Evolutionary conservation across 345 rosid genomes (phyloP).

Genomic region (Pelargonium nanum): DNA sequence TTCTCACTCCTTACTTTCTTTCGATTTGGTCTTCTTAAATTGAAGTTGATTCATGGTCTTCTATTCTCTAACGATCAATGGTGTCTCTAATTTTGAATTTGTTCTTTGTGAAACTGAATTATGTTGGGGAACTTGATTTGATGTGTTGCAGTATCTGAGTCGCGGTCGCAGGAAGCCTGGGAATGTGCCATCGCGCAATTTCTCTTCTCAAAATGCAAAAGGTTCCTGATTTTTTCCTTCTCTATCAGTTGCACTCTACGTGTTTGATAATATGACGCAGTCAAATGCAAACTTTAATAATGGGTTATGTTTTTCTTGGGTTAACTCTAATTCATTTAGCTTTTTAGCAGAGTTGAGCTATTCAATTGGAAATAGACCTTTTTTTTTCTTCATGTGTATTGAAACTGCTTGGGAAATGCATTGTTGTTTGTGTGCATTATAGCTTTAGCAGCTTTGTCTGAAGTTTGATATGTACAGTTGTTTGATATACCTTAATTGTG

Average conservation of each 20-base stretch:
- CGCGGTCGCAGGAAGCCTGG: conserved; percentile 23
- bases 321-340: background rate
- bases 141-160: conserved; percentile 23
- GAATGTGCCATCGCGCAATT: conserved; percentile 22
- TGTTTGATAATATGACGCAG: no score
- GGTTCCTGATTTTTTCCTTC: conserved; percentile 16
- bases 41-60: no score
- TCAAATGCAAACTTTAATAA: no score
- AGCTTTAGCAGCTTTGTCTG: conserved; percentile 3
- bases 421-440: no score
- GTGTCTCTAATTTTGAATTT: background rate
- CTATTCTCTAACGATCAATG: background rate
- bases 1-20: background rate
- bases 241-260: background rate
- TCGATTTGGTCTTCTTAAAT: background rate
- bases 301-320: no score
- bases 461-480: background rate
- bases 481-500: no score
- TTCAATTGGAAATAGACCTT: no score
- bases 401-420: no score
- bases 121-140: background rate
- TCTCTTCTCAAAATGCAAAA: conserved; percentile 24
- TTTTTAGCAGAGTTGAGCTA: background rate
- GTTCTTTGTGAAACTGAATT: no score
- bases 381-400: background rate